Evolutionary conservation across 345 rosid species (phyloP).

Genomic region (Passiflora organensis): DNA sequence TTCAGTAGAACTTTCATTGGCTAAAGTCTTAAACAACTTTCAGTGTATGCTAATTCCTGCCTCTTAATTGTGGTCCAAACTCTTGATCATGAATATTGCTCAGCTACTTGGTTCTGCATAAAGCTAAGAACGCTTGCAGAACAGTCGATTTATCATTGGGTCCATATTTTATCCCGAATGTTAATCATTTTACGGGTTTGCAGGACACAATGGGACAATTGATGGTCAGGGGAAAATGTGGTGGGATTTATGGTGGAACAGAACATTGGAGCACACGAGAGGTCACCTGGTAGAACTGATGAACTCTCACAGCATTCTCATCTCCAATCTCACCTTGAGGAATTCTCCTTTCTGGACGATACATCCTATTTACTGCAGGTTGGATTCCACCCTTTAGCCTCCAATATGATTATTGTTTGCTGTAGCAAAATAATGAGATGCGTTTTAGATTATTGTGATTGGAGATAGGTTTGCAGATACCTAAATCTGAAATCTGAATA

Average conservation of each 20-base stretch:
- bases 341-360: conserved; percentile 97
- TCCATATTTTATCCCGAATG: background rate
- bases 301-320: conserved; percentile 71
- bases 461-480: no score
- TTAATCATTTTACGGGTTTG: background rate
- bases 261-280: conserved; percentile 79
- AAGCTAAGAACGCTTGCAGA: no score
- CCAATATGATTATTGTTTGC: no score
- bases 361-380: conserved; percentile 98
- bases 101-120: background rate
- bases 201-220: conserved; percentile 88
- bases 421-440: no score
- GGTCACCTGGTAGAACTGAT: conserved; percentile 86
- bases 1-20: background rate
- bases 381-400: background rate
- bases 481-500: no score
- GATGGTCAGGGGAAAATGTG: conserved; percentile 98
- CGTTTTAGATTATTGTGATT: no score
- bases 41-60: background rate
- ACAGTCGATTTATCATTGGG: background rate
- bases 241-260: conserved; percentile 99
- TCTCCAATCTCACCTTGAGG: conserved; percentile 74
- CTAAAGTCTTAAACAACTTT: background rate
- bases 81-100: background rate
- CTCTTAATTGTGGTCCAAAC: background rate